These are phyloP conservation scores for Orychophragmus violaceus DNA, from an alignment of 345 rosid genomes.

Conservation along the genomic window DNA sequence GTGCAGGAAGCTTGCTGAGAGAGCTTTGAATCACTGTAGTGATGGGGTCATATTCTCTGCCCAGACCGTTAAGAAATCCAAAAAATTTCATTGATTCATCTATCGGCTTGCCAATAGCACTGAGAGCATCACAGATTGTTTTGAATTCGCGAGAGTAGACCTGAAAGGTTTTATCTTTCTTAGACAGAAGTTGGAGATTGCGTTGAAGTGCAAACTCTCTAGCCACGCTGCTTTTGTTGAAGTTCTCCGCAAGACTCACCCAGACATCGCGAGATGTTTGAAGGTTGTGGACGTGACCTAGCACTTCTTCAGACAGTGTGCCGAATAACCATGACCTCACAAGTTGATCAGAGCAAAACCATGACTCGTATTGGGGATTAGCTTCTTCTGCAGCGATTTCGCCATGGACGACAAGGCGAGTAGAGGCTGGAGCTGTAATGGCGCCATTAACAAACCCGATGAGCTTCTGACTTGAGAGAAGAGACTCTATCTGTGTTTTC, in stretches of 20 bases:
- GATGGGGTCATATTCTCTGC: too few relatives aligned
- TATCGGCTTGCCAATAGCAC: too few relatives aligned
- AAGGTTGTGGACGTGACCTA: neutral
- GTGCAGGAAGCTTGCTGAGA: too few relatives aligned
- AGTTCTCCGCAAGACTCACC: neutral
- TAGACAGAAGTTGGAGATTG: too few relatives aligned
- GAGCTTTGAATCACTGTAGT: too few relatives aligned
- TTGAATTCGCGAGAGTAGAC: neutral
- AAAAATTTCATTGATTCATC: too few relatives aligned
- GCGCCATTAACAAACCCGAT: too few relatives aligned
- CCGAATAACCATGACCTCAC: neutral
- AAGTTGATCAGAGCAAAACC: neutral
- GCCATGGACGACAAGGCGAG: neutral
- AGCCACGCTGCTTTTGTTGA: neutral
- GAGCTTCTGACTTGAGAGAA: too few relatives aligned
- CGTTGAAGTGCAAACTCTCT: neutral
- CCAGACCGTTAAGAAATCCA: too few relatives aligned
- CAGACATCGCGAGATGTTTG: neutral
- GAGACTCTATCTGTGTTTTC: too few relatives aligned
- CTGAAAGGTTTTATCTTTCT: neutral
- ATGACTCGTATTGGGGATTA: neutral
- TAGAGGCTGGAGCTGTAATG: too few relatives aligned
- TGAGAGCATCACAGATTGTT: too few relatives aligned
- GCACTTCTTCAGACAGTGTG: neutral
- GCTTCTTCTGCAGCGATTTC: neutral